Base-by-base conservation (phyloP, 768 basidiomycete genomes). In the Imleria badia region DNA sequence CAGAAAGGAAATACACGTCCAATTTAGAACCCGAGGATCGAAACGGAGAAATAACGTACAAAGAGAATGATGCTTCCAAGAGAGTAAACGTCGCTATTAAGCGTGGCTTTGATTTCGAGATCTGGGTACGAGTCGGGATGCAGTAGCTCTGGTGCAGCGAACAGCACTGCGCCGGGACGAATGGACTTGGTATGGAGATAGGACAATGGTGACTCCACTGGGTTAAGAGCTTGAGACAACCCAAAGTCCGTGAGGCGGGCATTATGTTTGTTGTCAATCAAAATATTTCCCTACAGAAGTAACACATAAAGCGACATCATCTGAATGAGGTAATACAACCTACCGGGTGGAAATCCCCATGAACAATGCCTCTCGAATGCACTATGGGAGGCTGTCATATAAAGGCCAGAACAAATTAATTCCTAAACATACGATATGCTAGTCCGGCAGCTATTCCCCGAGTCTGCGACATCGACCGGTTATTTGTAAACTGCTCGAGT, bases 341-440 rank as follows among this genome's bases (percentile, higher is more conserved):
- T 15, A 44, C 56, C 1, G 56, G 56, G 3, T 57, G 56, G n/a
- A 57, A 15, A 55, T 57, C 31, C 2, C 56, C 52, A 8, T 57
- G 56, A 38, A 57, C n/a, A 12, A 55, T 20, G 5, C 0, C 0
- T 22, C 8, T 8, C 1, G 46, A 48, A 20, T 57, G 56, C 5
- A 57, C 56, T 57, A 11, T 9, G 17, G n/a, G 9, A 39, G 23
- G 10, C 6, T 20, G 30, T 48, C 12, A 45, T 9, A 20, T 26
- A 36, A n/a, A 36, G 7, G 5, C n/a, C 8, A 30, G 7, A 19
- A 31, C 5, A 20, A 43, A 1, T 7, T 3, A 26, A 15, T 48
- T 43, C 10, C 3, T 23, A 2, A 29, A 55, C 56, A 0, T 40
- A 57, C 52, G 5, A 3, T 57, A 57, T 2, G 33, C 35, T 33